Conservation (phyloP, 1,284 basidiomycete species). For the Cutaneotrichosporon daszewskae region DNA sequence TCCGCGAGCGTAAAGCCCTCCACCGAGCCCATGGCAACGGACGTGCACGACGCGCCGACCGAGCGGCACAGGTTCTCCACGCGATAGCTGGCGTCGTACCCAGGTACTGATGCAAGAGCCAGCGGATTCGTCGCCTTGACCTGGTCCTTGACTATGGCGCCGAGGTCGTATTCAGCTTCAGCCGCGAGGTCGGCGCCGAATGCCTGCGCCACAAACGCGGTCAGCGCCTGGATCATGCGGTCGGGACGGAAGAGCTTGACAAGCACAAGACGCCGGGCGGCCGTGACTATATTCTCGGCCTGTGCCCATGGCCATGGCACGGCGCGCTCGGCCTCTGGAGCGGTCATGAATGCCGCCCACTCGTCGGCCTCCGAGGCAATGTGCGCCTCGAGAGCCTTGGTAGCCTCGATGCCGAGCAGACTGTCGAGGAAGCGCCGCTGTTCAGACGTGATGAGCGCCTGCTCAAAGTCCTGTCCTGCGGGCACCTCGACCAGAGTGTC, state of each 20-base stretch:
- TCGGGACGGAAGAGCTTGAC: constrained; percentile 44
- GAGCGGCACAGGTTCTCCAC: constrained; percentile 82
- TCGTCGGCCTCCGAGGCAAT: constrained; percentile 59
- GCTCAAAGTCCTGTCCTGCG: constrained; percentile 6
- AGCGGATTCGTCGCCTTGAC: constrained; percentile 73
- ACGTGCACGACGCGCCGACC: constrained; percentile 66
- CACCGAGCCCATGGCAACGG: constrained; percentile 96
- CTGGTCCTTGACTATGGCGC: constrained; percentile 69
- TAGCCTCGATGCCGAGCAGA: constrained; percentile 23
- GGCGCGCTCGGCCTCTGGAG: constrained; percentile 62
- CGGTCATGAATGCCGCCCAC: constrained; percentile 74
- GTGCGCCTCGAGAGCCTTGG: constrained; percentile 69
- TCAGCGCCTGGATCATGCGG: constrained; percentile 32
- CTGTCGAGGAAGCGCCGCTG: constrained; percentile 31
- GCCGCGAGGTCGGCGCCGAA: constrained; percentile 37
- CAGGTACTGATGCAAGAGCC: constrained; percentile 84
- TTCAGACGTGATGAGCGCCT: constrained; percentile 21
- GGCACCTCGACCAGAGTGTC: constrained; percentile 80
- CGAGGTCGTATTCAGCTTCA: constrained; percentile 55
- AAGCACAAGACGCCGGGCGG: constrained; percentile 31
- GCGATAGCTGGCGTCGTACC: constrained; percentile 94
- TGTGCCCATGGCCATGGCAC: constrained; percentile 70
- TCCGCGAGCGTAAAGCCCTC: constrained; percentile 93
- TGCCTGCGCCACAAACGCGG: constrained; percentile 31
- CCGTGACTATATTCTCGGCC: constrained; percentile 22